Evolutionary conservation across 2,329 filamentous ascomycete genomes (phyloP).

Genomic region (Ceratocystis papillata): DNA sequence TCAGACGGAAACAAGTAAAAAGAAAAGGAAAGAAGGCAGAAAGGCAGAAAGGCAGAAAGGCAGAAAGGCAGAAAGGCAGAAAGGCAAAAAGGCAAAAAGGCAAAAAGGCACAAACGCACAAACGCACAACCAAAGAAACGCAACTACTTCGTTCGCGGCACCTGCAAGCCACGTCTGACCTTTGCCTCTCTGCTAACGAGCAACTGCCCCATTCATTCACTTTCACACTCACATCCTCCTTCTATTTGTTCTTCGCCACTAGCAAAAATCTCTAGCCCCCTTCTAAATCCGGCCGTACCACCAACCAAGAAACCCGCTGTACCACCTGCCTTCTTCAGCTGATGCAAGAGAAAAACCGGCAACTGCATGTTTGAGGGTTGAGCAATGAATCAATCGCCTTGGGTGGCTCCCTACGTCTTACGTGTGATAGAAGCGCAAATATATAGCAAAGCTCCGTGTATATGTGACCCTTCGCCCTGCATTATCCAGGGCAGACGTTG

Average conservation of each 20-base stretch:
- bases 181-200: not conserved
- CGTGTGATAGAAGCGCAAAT: not conserved
- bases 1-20: too few relatives aligned
- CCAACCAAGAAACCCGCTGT: not conserved
- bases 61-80: not conserved
- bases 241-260: not conserved
- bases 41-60: not conserved
- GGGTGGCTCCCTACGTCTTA: not conserved
- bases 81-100: not conserved
- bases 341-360: not conserved
- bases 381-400: not conserved
- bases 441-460: not conserved
- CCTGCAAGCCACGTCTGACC: slow-evolving; percentile 10
- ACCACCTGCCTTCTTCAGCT: slow-evolving; percentile 9
- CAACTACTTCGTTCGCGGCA: not conserved
- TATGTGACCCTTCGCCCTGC: too few relatives aligned
- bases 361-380: slow-evolving; percentile 5
- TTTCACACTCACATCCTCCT: not conserved
- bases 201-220: not conserved
- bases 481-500: too few relatives aligned
- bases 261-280: not conserved
- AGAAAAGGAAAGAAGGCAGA: not conserved
- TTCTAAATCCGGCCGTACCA: not conserved
- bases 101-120: not conserved
- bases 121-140: too few relatives aligned